Conservation (phyloP, 2,329 filamentous ascomycete species). For the Daldinia sp. region DNA sequence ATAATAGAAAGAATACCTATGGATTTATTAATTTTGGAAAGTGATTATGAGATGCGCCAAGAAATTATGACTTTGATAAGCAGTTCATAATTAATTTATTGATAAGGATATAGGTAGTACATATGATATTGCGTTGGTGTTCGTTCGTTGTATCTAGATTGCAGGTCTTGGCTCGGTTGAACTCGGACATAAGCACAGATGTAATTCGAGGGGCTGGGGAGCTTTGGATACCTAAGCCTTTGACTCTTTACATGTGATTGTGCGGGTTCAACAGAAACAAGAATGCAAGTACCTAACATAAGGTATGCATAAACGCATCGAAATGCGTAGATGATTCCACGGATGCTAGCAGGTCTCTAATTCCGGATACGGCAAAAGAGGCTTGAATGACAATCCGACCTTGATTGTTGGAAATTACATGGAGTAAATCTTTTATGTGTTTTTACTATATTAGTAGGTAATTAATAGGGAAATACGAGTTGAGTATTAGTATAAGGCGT, state of each 20-base stretch:
- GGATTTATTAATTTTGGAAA: neutral
- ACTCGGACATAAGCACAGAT: slow-evolving; percentile 20
- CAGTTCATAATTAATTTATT: neutral
- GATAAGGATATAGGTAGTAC: neutral
- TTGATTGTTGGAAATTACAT: slow-evolving; percentile 1
- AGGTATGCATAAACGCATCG: slow-evolving; percentile 1
- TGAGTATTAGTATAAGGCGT: neutral
- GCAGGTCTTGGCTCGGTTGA: slow-evolving; percentile 19
- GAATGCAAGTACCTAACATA: too few species aligned
- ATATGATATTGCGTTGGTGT: neutral
- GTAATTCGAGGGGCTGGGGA: slow-evolving; percentile 6
- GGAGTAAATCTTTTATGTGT: neutral
- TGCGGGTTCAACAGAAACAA: neutral
- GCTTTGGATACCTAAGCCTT: neutral
- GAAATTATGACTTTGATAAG: neutral
- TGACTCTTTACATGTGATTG: slow-evolving; percentile 27
- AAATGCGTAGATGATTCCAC: slow-evolving; percentile 31
- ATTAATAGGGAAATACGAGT: neutral
- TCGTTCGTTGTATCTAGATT: slow-evolving; percentile 13
- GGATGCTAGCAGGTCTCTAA: slow-evolving; percentile 15
- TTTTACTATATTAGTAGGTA: neutral
- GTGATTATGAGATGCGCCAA: neutral
- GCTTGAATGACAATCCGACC: slow-evolving; percentile 4
- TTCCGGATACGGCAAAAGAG: slow-evolving; percentile 18
- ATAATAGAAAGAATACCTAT: slow-evolving; percentile 19